Evolutionary conservation across 441 rosid species (phyloP).

Genomic region (Euphorbia corollata): DNA sequence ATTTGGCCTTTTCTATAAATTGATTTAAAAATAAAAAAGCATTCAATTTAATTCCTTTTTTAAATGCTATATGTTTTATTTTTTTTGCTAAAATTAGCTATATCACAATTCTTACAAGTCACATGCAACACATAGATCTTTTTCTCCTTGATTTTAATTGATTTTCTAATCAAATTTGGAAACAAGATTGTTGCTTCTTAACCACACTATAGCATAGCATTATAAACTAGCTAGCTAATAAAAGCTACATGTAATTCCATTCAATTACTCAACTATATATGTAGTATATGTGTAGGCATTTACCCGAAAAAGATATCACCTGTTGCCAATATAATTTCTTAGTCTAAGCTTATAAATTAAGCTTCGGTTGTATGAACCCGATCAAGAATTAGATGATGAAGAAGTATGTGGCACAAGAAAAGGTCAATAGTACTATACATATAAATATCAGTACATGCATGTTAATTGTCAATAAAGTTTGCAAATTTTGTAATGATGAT

Average conservation of each 20-base stretch:
- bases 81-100: conserved; percentile 22
- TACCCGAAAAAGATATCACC: neutral
- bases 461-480: neutral
- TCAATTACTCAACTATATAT: neutral
- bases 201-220: conserved; percentile 12
- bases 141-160: conserved; percentile 20
- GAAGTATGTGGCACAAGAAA: conserved; percentile 22
- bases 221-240: neutral
- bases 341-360: neutral
- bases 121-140: conserved; percentile 29
- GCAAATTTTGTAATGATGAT: neutral
- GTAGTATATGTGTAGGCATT: too few relatives aligned
- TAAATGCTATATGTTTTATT: conserved; percentile 6
- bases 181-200: conserved; percentile 23
- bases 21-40: conserved; percentile 12
- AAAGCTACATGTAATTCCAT: neutral
- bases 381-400: conserved; percentile 27
- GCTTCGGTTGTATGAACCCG: conserved; percentile 8
- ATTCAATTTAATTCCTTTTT: conserved; percentile 15
- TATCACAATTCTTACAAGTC: conserved; percentile 22
- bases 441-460: neutral
- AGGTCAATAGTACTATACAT: conserved; percentile 8
- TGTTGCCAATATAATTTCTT: too few relatives aligned
- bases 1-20: conserved; percentile 13
- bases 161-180: conserved; percentile 26